Conservation (phyloP, 73 alveolate genomes). For the Stentor roeselii region DNA sequence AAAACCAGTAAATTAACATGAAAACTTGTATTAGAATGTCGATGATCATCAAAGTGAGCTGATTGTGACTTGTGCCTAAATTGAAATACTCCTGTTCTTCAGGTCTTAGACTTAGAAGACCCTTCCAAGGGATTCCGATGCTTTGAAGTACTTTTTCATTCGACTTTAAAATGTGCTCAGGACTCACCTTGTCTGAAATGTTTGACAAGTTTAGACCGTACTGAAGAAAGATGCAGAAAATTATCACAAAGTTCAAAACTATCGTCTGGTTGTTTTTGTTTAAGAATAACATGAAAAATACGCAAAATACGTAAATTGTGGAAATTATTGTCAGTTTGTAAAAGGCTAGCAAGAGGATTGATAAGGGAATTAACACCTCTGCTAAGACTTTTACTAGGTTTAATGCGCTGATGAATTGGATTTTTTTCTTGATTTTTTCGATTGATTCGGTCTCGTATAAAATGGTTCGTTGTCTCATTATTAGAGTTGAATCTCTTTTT, state of each 20-base stretch:
- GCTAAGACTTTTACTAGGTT: background rate
- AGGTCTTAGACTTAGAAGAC: too few relatives aligned
- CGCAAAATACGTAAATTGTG: background rate
- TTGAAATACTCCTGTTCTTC: background rate
- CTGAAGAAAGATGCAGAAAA: background rate
- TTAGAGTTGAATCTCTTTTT: background rate
- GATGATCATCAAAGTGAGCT: background rate
- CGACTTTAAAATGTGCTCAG: too few relatives aligned
- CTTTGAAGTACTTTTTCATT: too few relatives aligned
- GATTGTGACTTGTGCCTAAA: too few relatives aligned
- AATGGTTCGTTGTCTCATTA: background rate
- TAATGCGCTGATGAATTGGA: background rate
- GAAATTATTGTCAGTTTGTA: background rate
- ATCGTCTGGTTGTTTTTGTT: background rate
- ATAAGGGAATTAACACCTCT: conserved; percentile 9
- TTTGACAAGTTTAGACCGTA: background rate
- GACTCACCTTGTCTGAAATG: background rate
- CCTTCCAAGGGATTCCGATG: background rate
- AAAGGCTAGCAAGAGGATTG: background rate
- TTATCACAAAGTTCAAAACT: background rate
- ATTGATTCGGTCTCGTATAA: background rate
- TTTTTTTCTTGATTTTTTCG: background rate
- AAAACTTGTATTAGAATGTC: background rate
- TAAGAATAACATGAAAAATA: background rate
- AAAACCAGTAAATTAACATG: background rate